Evolutionary conservation across 139 green algal species (phyloP).

Genomic region (Chlorella sp.): DNA sequence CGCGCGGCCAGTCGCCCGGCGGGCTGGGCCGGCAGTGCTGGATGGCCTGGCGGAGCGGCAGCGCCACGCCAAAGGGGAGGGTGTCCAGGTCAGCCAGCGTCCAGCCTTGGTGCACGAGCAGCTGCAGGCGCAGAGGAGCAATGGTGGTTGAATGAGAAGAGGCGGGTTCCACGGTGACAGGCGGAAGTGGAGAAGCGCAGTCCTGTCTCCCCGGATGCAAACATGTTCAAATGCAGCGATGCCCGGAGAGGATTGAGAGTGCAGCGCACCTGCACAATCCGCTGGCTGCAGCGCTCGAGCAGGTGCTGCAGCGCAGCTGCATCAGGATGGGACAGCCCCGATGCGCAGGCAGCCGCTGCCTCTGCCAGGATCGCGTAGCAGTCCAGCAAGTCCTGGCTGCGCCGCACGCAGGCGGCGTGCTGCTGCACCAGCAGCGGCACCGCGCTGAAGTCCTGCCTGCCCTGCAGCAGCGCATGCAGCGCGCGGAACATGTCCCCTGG

Average conservation of each 20-base stretch:
- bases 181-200: no score
- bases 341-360: slow-evolving; percentile 23
- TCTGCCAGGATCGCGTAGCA: slow-evolving; percentile 28
- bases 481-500: slow-evolving; percentile 43
- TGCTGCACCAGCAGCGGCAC: slow-evolving; percentile 29
- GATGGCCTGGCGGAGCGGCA: slow-evolving; percentile 79
- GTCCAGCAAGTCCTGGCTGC: slow-evolving; percentile 32
- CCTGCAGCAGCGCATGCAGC: slow-evolving; percentile 28
- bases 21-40: slow-evolving; percentile 64
- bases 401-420: slow-evolving; percentile 21
- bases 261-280: no score
- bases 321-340: no score
- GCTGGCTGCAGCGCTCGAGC: no score
- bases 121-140: no score
- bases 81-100: slow-evolving; percentile 58
- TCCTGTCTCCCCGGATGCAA: no score
- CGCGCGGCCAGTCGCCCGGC: slow-evolving; percentile 71
- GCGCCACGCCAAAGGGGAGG: slow-evolving; percentile 72
- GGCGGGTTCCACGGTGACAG: no score
- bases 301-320: no score
- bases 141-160: no score
- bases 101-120: slow-evolving; percentile 62
- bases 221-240: no score
- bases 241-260: no score
- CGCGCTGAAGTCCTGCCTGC: neutral